Evolutionary conservation across 345 rosid species (phyloP).

Genomic region (Populus tremula): DNA sequence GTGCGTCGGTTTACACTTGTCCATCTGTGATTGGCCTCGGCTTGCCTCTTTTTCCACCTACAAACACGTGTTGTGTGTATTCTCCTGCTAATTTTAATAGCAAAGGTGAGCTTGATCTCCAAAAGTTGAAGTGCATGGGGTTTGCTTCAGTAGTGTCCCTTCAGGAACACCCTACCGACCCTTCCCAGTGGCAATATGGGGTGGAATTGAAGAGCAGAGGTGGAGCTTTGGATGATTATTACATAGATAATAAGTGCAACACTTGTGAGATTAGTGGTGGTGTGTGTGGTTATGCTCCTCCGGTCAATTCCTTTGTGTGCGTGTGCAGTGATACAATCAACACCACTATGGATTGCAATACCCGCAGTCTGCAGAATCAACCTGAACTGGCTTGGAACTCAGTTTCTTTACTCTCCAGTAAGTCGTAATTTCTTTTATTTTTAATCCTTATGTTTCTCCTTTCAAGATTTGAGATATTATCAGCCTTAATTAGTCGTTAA

Average conservation of each 20-base stretch:
- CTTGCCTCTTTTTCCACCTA: conserved; percentile 40
- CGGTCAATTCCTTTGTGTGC: conserved; percentile 35
- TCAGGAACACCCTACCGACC: conserved; percentile 40
- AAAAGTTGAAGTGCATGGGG: conserved; percentile 27
- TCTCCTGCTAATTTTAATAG: conserved; percentile 48
- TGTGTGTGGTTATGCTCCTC: conserved; percentile 36
- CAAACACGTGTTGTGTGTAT: conserved; percentile 49
- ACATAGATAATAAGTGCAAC: conserved; percentile 36
- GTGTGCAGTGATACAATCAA: conserved; percentile 35
- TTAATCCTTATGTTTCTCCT: not conserved
- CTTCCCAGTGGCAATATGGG: conserved; percentile 45
- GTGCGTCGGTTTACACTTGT: conserved; percentile 42
- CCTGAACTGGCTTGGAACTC: conserved; percentile 18
- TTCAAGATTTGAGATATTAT: not conserved
- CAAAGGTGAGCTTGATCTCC: conserved; percentile 43
- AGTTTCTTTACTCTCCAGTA: conserved; percentile 12
- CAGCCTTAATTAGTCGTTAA: not conserved
- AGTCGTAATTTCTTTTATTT: conserved; percentile 5
- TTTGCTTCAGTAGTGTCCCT: conserved; percentile 38
- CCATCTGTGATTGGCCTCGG: conserved; percentile 39
- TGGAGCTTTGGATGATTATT: conserved; percentile 44
- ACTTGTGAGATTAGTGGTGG: conserved; percentile 49
- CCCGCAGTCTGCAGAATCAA: conserved; percentile 9
- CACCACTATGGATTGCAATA: conserved; percentile 34
- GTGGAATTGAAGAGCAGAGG: conserved; percentile 39